Evolutionary conservation across 306 rosid species (phyloP).

Genomic region (Ammopiptanthus mongolicus): DNA sequence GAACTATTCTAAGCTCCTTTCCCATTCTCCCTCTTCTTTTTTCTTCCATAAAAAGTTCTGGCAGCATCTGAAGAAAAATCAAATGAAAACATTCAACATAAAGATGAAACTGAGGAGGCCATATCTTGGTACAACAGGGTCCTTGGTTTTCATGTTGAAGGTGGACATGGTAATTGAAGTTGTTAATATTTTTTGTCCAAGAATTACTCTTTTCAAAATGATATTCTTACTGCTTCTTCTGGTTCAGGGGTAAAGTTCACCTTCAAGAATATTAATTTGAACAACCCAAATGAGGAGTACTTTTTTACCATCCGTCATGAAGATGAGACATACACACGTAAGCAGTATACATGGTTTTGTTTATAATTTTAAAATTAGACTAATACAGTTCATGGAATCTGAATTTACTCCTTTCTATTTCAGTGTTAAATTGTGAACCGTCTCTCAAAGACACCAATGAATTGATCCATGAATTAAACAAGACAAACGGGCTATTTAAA

Average conservation of each 20-base stretch:
- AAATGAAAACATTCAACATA: constrained; percentile 21
- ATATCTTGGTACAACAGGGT: constrained; percentile 66
- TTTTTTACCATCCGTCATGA: constrained; percentile 58
- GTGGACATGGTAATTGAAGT: constrained; percentile 57
- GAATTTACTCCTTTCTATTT: not conserved
- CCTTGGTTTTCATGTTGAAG: constrained; percentile 67
- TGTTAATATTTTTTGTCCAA: constrained; percentile 1
- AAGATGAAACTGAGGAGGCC: constrained; percentile 49
- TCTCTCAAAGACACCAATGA: constrained; percentile 43
- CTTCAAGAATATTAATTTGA: constrained; percentile 46
- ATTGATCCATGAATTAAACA: constrained; percentile 56
- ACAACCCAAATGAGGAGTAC: constrained; percentile 50
- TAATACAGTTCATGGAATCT: not conserved
- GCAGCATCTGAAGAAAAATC: constrained; percentile 45
- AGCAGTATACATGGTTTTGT: constrained; percentile 26
- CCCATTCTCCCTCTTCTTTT: not conserved
- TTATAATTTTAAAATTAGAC: not conserved
- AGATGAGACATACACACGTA: constrained; percentile 54
- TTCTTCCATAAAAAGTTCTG: constrained; percentile 20
- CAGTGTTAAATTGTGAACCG: constrained; percentile 71
- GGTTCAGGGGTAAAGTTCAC: constrained; percentile 59
- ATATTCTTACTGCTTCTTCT: not conserved
- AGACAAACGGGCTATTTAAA: constrained; percentile 69
- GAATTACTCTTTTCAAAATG: not conserved
- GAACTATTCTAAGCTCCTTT: not conserved